Base-by-base conservation (phyloP, 345 rosid genomes). In the Salix suchowensis region DNA sequence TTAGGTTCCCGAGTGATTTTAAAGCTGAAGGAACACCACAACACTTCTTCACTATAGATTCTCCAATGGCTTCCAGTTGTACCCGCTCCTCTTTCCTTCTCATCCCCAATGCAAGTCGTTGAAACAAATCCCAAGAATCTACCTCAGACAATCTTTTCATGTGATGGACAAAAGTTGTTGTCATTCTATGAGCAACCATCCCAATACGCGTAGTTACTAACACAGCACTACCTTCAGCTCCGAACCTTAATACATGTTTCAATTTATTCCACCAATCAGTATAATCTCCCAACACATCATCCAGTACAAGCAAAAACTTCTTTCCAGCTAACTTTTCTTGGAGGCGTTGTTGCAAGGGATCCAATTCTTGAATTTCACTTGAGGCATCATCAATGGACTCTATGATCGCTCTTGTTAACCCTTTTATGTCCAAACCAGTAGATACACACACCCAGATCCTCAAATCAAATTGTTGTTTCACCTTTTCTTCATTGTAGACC, bases 1-100 rank as follows among this genome's bases (percentile, higher is more conserved):
- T 68, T 10, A 79, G 4, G 37, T 70, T 79, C 46, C 78, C 78
- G 2, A 74, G 5, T 42, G 74, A n/a, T 55, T 74, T 73, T 21
- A 65, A 0, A 8, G 73, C 68, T 19, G 67, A 55, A 65, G 76
- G 81, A 24, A 67, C 37, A 18, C 81, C 73, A 18, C 73, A 28
- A 64, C 81, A 78, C 48, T 72, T 72, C 58, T 72, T 18, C 36
- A 52, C 67, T 19, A 79, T 69, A 5, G 18, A 77, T 28, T 1
- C 46, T 24, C 77, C 74, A 32, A 74, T 68, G 42, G 71, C 37
- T 42, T 65, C 42, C 48, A 79, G 46, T 2, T 18, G 39, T 13
- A 7, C 58, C 36, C 13, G 1, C 11, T 74, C 42, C 5, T 74
- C 78, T 11, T 19, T 64, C 11, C 8, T 24, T 16, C 42, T 16